Evolutionary conservation across 345 rosid species (phyloP).

Genomic region (Citrus medica): DNA sequence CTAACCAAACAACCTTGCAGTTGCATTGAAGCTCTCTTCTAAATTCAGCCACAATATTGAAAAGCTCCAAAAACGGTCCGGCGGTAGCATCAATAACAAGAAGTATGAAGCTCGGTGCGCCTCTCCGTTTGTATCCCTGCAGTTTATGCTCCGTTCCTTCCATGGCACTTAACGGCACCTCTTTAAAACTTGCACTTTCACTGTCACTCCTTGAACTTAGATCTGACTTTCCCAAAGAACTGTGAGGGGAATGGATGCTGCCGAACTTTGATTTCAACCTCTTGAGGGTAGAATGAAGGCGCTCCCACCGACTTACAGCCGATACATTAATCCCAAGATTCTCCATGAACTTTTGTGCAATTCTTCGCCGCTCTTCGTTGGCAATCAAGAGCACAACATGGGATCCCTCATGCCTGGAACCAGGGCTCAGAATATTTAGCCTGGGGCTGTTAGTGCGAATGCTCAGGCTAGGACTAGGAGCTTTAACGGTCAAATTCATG

Average conservation of each 20-base stretch:
- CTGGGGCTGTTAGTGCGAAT: constrained; percentile 38
- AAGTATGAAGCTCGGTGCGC: constrained; percentile 30
- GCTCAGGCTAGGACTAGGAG: constrained; percentile 25
- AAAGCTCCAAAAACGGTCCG: constrained; percentile 41
- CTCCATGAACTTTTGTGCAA: constrained; percentile 49
- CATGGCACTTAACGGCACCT: constrained; percentile 46
- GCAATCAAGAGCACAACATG: constrained; percentile 58
- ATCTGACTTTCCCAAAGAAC: constrained; percentile 46
- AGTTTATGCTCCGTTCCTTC: constrained; percentile 43
- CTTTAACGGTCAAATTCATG: constrained; percentile 25
- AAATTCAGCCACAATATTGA: constrained; percentile 39
- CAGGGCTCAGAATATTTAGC: constrained; percentile 28
- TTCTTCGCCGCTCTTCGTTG: constrained; percentile 48
- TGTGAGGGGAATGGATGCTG: constrained; percentile 27
- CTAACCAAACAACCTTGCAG: constrained; percentile 72
- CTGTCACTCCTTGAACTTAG: constrained; percentile 33
- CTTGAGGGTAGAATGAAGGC: constrained; percentile 28
- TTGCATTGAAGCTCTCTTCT: constrained; percentile 29
- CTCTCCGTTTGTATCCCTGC: constrained; percentile 22
- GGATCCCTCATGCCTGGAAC: constrained; percentile 54
- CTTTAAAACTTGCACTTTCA: constrained; percentile 33
- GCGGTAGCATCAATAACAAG: constrained; percentile 56
- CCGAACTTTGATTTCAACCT: constrained; percentile 32
- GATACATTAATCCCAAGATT: constrained; percentile 47
- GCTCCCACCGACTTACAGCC: constrained; percentile 40